phyloP scores from a whole-genome alignment of 176 grass and related monocot species.

The Triticum turgidum region DNA sequence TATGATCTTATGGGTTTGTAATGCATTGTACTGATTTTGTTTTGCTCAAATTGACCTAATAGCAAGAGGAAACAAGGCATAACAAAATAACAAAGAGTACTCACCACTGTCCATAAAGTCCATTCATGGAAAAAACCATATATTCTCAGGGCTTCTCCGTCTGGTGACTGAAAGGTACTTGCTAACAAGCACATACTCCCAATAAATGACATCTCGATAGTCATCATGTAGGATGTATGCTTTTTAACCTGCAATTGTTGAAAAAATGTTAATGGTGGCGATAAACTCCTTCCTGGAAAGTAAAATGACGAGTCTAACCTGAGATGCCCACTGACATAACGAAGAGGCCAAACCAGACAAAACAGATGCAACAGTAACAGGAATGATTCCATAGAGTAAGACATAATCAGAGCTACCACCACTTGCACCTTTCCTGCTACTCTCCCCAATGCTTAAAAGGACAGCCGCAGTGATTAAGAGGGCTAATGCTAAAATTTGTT shows the following conservation, averaged over 20 bases:
- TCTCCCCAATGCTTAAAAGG: conserved; percentile 87
- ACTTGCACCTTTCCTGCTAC: conserved; percentile 55
- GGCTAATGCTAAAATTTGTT: conserved; percentile 68
- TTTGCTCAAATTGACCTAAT: not conserved
- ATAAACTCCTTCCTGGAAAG: conserved; percentile 33
- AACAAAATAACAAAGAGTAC: conserved; percentile 28
- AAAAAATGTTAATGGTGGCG: conserved; percentile 29
- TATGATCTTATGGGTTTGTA: not conserved
- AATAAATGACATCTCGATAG: conserved; percentile 97
- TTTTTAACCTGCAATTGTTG: conserved; percentile 80
- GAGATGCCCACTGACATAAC: conserved; percentile 94
- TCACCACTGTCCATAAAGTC: conserved; percentile 80
- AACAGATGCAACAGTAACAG: conserved; percentile 80
- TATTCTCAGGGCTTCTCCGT: conserved; percentile 82
- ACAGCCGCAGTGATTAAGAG: conserved; percentile 77
- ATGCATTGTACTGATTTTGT: not conserved
- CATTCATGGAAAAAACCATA: conserved; percentile 93
- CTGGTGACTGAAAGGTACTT: conserved; percentile 83
- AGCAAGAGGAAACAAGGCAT: conserved; percentile 6
- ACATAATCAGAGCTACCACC: conserved; percentile 53
- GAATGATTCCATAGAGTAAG: conserved; percentile 83
- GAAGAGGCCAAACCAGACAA: conserved; percentile 89
- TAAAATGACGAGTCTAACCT: conserved; percentile 51
- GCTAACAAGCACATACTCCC: conserved; percentile 82
- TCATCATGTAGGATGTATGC: conserved; percentile 98